Conservation (phyloP, 1,139 yeast genomes). For the Meyerozyma athensensis region DNA sequence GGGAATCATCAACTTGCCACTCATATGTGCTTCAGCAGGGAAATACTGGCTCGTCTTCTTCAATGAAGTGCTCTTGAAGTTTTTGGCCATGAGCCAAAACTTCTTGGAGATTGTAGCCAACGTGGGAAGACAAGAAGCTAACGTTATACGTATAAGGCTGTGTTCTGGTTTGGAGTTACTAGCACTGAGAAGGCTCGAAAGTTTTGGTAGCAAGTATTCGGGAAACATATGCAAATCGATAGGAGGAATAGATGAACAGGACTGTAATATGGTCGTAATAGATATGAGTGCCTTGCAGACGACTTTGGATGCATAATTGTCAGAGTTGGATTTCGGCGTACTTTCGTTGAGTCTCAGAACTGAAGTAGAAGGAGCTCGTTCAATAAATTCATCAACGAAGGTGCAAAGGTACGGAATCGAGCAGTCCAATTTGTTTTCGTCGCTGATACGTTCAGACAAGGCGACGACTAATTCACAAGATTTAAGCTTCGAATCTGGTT, state of each 20-base stretch:
- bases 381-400: conserved; percentile 35
- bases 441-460: conserved; percentile 70
- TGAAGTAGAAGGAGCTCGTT: conserved; percentile 9
- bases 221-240: conserved; percentile 72
- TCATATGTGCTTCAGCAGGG: conserved; percentile 7
- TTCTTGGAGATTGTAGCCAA: conserved; percentile 59
- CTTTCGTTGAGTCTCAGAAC: conserved; percentile 3
- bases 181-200: conserved; percentile 40
- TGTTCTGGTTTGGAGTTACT: conserved; percentile 21
- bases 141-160: conserved; percentile 52
- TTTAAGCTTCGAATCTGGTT: conserved; percentile 57
- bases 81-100: conserved; percentile 63
- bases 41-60: conserved; percentile 7
- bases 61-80: conserved; percentile 38
- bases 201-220: conserved; percentile 76
- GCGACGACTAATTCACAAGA: conserved; percentile 77
- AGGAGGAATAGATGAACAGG: conserved; percentile 68
- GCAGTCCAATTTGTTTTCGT: conserved; percentile 81
- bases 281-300: conserved; percentile 56
- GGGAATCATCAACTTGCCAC: conserved; percentile 18
- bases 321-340: background rate
- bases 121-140: conserved; percentile 71
- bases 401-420: conserved; percentile 72
- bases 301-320: conserved; percentile 36
- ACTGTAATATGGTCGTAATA: conserved; percentile 55